Base-by-base conservation (phyloP, 1,139 yeast genomes). In the Blastobotrys ciferrii region DNA sequence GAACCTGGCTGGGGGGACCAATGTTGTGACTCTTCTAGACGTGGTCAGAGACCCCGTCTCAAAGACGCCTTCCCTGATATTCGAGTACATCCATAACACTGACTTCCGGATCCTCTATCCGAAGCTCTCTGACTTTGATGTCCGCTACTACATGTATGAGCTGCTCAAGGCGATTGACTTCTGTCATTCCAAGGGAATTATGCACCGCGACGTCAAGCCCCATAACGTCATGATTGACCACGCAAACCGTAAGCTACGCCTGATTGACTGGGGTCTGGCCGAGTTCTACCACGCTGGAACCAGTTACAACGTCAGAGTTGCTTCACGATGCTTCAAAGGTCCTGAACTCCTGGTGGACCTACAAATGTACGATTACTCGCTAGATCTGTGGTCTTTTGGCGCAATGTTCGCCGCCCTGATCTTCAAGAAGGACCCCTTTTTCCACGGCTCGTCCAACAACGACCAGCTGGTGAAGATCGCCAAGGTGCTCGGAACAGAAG, bases 151-250 rank as follows among this genome's bases (percentile, higher is more conserved):
- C 70, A 89, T 92, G 80, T 82, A 77, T 58, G 96, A 92, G 70
- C 76, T 94, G 55, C 76, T 94, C 59, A 83, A 80, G 60, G 98
- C 98, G 0, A 76, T 94, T 54, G 97, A 94, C 68, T 94, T 80
- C 67, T 86, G 94, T 43, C 99, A 94, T 69, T 87, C 96, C 4
- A 88, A 87, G 88, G 99, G 98, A 37, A 91, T 94, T 55, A 94
- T 94, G 87, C 99, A 94, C 69, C 77, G 99, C 66, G 99, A 94
- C 69, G 98, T 94, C 54, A 94, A 94, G 68, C 98, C 98, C 25
- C 98, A 94, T 66, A 94, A 94, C 64, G 94, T 94, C 43, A 92
- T 94, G 97, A 94, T 94, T 63, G 98, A 94, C 67, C 98, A 92
- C 58, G 80, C 80, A 48, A 75, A 76, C 57, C 78, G 80, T 60